phyloP scores from a whole-genome alignment of 228 moss, liverwort and hornwort species.

The Sphagnum fallax region DNA sequence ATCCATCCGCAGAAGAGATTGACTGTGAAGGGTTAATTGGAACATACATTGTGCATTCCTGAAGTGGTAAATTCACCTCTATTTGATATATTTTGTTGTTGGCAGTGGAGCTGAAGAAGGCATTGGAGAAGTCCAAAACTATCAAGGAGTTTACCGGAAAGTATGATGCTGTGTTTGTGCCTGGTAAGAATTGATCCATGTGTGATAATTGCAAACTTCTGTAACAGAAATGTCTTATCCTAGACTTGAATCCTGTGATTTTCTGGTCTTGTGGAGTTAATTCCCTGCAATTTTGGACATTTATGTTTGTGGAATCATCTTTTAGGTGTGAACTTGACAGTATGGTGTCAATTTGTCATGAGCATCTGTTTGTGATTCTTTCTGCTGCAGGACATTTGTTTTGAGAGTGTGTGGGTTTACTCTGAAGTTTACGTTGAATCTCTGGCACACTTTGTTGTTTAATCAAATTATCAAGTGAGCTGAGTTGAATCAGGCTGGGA shows the following conservation, averaged over 20 bases:
- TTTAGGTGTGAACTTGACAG: background rate
- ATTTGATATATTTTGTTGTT: too few relatives aligned
- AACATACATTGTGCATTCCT: too few relatives aligned
- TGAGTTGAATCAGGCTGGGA: too few relatives aligned
- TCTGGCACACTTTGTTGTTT: too few relatives aligned
- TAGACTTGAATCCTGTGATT: background rate
- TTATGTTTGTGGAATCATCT: background rate
- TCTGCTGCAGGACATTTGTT: background rate
- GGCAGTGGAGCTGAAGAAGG: conserved; percentile 51
- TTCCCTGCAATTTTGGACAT: background rate
- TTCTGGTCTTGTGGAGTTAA: background rate
- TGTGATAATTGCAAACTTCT: background rate
- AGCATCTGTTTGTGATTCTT: too few relatives aligned
- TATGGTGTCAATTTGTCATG: background rate
- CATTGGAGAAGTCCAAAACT: conserved; percentile 52
- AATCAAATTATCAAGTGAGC: too few relatives aligned
- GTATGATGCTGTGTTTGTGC: conserved; percentile 68
- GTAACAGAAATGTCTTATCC: background rate
- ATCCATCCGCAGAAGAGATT: background rate
- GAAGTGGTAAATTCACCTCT: too few relatives aligned
- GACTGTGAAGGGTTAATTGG: background rate
- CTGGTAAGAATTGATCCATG: conserved; percentile 32
- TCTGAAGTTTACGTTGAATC: too few relatives aligned
- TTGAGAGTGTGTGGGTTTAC: background rate
- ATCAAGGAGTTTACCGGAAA: conserved; percentile 45